phyloP scores from a whole-genome alignment of 768 basidiomycete species.

The Termitomyces sp. region DNA sequence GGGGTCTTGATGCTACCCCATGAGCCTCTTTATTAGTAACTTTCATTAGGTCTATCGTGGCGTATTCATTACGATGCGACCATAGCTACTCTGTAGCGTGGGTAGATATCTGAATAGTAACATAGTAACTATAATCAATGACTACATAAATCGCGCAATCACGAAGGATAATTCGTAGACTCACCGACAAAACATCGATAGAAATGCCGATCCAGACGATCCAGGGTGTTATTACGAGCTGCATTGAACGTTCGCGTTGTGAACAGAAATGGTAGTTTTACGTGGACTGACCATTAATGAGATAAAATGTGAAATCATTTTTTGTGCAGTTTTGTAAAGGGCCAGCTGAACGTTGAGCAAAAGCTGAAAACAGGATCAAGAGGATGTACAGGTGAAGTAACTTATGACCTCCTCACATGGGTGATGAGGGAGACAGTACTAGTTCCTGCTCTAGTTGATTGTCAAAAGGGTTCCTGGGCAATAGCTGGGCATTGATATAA shows the following conservation, averaged over 20 bases:
- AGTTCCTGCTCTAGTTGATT: constrained; percentile 17
- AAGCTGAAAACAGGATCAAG: constrained; percentile 13
- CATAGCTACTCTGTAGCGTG: no score
- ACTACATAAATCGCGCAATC: background rate
- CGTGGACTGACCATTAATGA: constrained; percentile 12
- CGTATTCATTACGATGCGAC: no score
- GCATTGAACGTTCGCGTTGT: background rate
- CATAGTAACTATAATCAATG: no score
- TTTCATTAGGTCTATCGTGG: no score
- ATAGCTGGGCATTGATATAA: background rate
- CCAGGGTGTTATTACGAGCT: constrained; percentile 24
- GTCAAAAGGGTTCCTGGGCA: background rate
- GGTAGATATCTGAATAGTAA: no score
- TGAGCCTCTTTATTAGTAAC: no score
- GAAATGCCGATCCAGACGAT: constrained; percentile 21
- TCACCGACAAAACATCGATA: constrained; percentile 20
- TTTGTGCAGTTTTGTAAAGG: constrained; percentile 16
- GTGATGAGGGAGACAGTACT: constrained; percentile 20
- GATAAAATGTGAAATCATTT: constrained; percentile 9
- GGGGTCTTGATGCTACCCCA: no score
- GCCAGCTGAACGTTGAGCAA: constrained; percentile 22
- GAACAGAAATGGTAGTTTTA: no score
- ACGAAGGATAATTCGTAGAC: background rate
- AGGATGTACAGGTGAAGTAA: background rate
- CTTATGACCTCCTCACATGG: constrained; percentile 16